These are phyloP conservation scores for Strobilomyces echinocephalus DNA, from an alignment of 768 basidiomycete genomes.

Conservation along the genomic window DNA sequence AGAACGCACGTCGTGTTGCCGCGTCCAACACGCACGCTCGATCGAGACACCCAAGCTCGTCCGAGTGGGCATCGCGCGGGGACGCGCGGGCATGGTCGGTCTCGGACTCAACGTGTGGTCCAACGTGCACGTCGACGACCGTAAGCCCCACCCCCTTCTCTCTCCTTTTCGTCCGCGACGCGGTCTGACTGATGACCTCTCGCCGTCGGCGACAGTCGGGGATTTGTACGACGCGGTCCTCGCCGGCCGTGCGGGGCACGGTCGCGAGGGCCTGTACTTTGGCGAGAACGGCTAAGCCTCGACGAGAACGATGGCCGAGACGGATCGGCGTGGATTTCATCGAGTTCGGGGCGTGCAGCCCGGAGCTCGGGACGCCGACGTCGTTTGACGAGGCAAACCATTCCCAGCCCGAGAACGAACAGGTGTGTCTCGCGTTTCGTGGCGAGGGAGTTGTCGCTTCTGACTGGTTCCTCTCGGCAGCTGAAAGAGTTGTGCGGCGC, in stretches of 20 bases:
- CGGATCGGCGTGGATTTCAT: conserved; percentile 31
- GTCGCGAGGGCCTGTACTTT: conserved; percentile 33
- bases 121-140: conserved; percentile 32
- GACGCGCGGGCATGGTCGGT: conserved; percentile 33
- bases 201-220: no score
- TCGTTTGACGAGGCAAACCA: no score
- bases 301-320: conserved; percentile 38
- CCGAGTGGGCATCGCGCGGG: conserved; percentile 38
- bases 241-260: no score
- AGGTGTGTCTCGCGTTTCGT: no score
- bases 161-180: no score
- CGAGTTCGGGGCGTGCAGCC: background rate
- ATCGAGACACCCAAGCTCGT: conserved; percentile 46
- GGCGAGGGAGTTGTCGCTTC: background rate
- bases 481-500: conserved; percentile 4
- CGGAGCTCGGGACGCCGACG: background rate
- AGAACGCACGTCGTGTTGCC: conserved; percentile 43
- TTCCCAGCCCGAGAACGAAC: no score
- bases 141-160: no score
- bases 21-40: conserved; percentile 15
- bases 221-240: no score
- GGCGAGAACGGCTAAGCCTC: conserved; percentile 45
- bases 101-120: conserved; percentile 56
- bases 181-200: conserved; percentile 18
- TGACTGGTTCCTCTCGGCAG: background rate